Percentiles rank a stretch among this genome's conserved stretches.
phyloP scores from a whole-genome alignment of 345 rosid species.

The Kandelia obovata region DNA sequence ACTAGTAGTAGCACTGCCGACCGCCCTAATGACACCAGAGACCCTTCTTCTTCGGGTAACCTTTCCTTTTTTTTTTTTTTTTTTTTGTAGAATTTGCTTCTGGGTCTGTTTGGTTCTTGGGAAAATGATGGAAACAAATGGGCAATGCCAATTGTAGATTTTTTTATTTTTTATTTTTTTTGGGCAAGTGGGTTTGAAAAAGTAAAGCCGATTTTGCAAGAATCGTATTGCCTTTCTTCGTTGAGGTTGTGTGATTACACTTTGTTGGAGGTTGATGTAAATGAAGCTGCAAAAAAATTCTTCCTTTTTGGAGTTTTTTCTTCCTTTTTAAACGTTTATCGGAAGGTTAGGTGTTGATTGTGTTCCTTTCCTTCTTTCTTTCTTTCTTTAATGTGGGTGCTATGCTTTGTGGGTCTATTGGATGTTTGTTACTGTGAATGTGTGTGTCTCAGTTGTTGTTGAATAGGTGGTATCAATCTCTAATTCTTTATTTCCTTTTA shows the following conservation, averaged over 20 bases:
- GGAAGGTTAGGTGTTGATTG: neutral
- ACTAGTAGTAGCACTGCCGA: neutral
- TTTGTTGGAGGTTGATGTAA: neutral
- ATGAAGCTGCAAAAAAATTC: neutral
- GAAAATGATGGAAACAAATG: conserved; percentile 6
- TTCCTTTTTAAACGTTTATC: neutral
- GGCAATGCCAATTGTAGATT: neutral
- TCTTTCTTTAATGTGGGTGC: neutral
- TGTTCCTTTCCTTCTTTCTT: neutral
- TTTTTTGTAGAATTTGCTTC: neutral
- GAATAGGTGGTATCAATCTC: too few species aligned
- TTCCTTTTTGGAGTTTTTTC: neutral
- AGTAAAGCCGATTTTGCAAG: too few species aligned
- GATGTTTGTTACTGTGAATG: neutral
- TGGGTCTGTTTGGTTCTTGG: conserved; percentile 3
- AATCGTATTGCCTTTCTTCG: too few species aligned
- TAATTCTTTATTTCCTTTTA: too few species aligned
- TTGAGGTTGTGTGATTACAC: neutral
- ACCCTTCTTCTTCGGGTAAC: conserved; percentile 43
- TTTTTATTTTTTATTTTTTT: neutral
- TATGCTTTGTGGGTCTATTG: neutral
- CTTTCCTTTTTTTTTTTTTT: conserved; percentile 3
- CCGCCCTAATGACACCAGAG: conserved; percentile 9
- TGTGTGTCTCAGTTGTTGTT: too few species aligned
- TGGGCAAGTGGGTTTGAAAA: neutral